Conservation (phyloP, 306 rosid genomes). For the Luffa acutangula region DNA sequence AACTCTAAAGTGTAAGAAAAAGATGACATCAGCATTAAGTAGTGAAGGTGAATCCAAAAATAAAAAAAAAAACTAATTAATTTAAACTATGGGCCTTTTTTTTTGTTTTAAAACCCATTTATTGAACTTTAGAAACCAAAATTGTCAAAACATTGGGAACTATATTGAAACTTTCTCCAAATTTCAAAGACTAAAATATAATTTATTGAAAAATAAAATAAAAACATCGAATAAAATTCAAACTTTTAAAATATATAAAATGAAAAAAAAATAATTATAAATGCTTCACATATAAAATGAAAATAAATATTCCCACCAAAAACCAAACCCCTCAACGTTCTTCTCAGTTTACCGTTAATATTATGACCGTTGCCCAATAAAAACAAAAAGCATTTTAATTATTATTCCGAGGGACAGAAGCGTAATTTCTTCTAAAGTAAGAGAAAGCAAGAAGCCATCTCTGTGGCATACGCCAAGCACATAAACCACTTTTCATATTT, state of each 20-base stretch:
- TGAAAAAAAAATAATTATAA: background rate
- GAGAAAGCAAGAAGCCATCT: background rate
- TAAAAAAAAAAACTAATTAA: too few relatives aligned
- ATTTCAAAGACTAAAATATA: too few relatives aligned
- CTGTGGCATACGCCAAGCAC: constrained; percentile 24
- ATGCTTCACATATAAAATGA: background rate
- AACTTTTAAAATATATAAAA: too few relatives aligned
- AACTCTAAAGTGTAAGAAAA: too few relatives aligned
- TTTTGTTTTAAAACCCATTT: too few relatives aligned
- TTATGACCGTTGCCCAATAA: background rate
- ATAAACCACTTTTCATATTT: constrained; percentile 23
- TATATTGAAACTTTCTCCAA: too few relatives aligned
- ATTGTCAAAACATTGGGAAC: too few relatives aligned
- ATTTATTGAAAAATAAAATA: background rate
- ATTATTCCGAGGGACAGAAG: background rate
- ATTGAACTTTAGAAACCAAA: too few relatives aligned
- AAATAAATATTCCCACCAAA: background rate
- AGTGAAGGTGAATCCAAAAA: too few relatives aligned
- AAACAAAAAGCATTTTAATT: background rate
- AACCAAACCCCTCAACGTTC: background rate
- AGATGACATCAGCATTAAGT: too few relatives aligned
- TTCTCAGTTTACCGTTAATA: background rate
- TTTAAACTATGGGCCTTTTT: too few relatives aligned
- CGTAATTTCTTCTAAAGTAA: constrained; percentile 11
- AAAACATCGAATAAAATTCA: background rate